Evolutionary conservation across 2,329 filamentous ascomycete species (phyloP).

Genomic region (Penicillium paneum): DNA sequence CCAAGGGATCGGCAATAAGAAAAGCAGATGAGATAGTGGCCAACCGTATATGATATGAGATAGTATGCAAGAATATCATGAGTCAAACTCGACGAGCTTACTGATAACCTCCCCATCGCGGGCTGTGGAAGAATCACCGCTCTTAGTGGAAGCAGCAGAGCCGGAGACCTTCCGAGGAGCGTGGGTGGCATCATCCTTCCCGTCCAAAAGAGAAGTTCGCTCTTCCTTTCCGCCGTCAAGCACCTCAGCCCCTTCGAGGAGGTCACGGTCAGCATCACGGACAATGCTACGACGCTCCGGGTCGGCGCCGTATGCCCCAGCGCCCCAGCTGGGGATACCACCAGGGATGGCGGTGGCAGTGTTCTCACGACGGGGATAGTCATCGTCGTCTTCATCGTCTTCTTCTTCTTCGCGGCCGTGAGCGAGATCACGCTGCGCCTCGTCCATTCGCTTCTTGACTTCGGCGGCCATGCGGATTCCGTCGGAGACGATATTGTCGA

Average conservation of each 20-base stretch:
- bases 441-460: conserved; percentile 88
- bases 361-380: conserved; percentile 41
- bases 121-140: conserved; percentile 7
- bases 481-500: conserved; percentile 97
- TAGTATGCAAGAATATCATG: conserved; percentile 17
- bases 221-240: conserved; percentile 44
- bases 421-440: conserved; percentile 84
- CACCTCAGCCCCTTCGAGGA: conserved; percentile 72
- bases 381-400: conserved; percentile 67
- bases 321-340: conserved; percentile 38
- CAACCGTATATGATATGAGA: conserved; percentile 2
- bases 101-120: conserved; percentile 32
- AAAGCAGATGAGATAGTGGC: not conserved
- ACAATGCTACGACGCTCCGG: conserved; percentile 60
- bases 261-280: conserved; percentile 64
- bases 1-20: not conserved
- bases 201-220: conserved; percentile 27
- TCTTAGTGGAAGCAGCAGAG: conserved; percentile 1
- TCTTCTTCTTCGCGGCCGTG: conserved; percentile 65
- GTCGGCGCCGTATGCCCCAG: conserved; percentile 52
- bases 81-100: conserved; percentile 42
- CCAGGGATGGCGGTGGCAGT: conserved; percentile 31
- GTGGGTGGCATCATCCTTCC: conserved; percentile 17
- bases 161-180: conserved; percentile 5
- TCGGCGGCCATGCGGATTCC: conserved; percentile 95